Conservation (phyloP, 2,329 filamentous ascomycete species). For the Colletotrichum noveboracense region DNA sequence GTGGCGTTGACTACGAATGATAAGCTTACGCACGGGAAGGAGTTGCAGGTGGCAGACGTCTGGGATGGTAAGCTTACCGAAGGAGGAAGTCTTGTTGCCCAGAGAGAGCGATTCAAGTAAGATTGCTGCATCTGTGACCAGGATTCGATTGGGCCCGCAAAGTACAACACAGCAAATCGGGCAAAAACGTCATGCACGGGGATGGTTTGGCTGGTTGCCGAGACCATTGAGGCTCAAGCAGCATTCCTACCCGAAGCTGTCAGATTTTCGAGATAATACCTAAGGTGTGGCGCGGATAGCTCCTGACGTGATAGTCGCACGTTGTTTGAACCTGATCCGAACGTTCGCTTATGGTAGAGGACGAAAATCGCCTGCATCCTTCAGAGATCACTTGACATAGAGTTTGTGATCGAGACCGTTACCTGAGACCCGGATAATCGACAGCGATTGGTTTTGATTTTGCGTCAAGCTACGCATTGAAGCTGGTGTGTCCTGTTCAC, state of each 20-base stretch:
- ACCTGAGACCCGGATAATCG: fast-evolving
- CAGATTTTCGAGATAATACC: background rate
- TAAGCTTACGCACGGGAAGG: background rate
- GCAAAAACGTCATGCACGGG: background rate
- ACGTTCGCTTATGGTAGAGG: background rate
- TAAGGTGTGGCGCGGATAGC: background rate
- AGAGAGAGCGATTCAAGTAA: background rate
- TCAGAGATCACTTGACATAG: background rate
- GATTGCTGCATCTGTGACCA: background rate
- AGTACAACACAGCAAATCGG: background rate
- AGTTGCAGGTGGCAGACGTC: background rate
- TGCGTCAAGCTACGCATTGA: fast-evolving
- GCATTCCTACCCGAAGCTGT: background rate
- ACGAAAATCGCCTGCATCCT: background rate
- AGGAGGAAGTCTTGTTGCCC: background rate
- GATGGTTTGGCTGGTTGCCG: background rate
- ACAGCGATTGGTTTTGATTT: fast-evolving
- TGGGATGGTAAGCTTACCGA: background rate
- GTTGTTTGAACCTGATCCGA: fast-evolving
- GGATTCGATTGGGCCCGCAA: background rate
- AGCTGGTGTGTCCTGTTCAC: fast-evolving
- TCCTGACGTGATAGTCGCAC: background rate
- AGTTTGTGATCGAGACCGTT: background rate
- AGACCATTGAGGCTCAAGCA: background rate
- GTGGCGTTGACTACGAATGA: background rate